Evolutionary conservation across 441 rosid species (phyloP), one percentile per base, ranked within the genome.

Genomic region (Croton laevigatus): DNA sequence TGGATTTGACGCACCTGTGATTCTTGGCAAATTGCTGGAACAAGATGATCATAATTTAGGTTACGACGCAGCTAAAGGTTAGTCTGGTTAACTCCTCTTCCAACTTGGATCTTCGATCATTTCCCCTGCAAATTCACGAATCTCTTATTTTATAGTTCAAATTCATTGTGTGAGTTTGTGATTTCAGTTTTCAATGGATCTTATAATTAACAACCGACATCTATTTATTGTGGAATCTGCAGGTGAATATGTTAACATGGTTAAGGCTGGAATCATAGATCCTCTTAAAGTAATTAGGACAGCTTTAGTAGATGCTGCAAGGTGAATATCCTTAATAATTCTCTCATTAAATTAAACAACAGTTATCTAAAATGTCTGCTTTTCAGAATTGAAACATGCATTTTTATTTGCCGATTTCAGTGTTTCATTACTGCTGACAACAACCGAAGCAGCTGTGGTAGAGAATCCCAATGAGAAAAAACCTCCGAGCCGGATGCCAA

Each of bases 11-110:
- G 94, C 93, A 71, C 83, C 90, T 66, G 62, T 87, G 71, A 81
- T 92, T 72, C 69, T 85, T 11, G 90, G 95, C 49, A 92, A 87
- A 80, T 79, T 94, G 80, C 69, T 91, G 81, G 99, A 87, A 71
- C 92, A 89, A 80, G 94, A 87, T 65, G 81, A 88, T 77, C 74
- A 44, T 59, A 84, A 82, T 70, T 80, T 87, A 6, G 99, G 99
- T 76, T 95, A 85, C 23, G 97, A 92, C 84, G 99, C 98, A n/a
- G 82, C 97, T 11, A 92, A 91, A 88, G 96, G 97, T 91, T 70
- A 22, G 71, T 40, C 40, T 40, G 52, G 12, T 36, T 38, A 51
- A 59, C 9, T 14, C 14, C 20, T 63, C 54, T 13, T 7, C 12
- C 10, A 3, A n/a, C n/a, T 45, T 37, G 40, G 42, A 45, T 19